Evolutionary conservation across 495 filamentous ascomycete species (phyloP).

Genomic region (Aspergillus bertholletiae): DNA sequence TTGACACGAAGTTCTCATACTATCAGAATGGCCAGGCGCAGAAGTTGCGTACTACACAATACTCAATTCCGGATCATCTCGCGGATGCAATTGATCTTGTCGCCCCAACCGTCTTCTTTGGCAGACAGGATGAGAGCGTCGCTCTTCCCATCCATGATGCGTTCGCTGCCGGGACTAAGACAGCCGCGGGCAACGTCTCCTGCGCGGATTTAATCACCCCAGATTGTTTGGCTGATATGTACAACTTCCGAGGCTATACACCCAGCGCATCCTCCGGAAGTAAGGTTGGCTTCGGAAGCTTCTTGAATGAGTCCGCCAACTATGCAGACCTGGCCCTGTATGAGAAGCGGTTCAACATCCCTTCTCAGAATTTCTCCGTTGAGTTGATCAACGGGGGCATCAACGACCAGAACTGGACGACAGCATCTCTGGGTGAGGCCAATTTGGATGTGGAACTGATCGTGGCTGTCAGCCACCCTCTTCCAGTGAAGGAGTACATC

Average conservation of each 20-base stretch:
- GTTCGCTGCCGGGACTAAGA: no score
- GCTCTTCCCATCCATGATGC: no score
- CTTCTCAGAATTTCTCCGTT: slow-evolving; percentile 53
- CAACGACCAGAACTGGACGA: slow-evolving; percentile 36
- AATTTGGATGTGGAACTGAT: slow-evolving; percentile 69
- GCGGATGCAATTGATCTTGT: no score
- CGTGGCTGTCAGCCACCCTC: slow-evolving; percentile 50
- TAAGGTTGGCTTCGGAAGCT: slow-evolving; percentile 55
- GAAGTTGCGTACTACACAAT: no score
- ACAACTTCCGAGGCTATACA: slow-evolving; percentile 51
- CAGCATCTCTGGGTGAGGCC: slow-evolving; percentile 45
- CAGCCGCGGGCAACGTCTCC: slow-evolving; percentile 8
- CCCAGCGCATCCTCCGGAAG: slow-evolving; percentile 43
- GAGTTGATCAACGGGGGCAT: slow-evolving; percentile 52
- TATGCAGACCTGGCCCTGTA: slow-evolving; percentile 31
- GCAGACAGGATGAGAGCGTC: no score
- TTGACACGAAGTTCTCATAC: slow-evolving; percentile 44
- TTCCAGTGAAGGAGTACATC: slow-evolving; percentile 58
- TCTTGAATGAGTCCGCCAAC: slow-evolving; percentile 46
- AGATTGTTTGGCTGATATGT: slow-evolving; percentile 54
- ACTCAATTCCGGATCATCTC: no score
- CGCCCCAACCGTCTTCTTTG: no score
- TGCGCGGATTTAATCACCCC: slow-evolving; percentile 48
- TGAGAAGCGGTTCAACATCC: slow-evolving; percentile 31
- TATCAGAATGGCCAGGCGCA: slow-evolving; percentile 23